Evolutionary conservation across 768 basidiomycete species (phyloP), one percentile per base, ranked within the genome.

Genomic region (Boletus sensibilis): DNA sequence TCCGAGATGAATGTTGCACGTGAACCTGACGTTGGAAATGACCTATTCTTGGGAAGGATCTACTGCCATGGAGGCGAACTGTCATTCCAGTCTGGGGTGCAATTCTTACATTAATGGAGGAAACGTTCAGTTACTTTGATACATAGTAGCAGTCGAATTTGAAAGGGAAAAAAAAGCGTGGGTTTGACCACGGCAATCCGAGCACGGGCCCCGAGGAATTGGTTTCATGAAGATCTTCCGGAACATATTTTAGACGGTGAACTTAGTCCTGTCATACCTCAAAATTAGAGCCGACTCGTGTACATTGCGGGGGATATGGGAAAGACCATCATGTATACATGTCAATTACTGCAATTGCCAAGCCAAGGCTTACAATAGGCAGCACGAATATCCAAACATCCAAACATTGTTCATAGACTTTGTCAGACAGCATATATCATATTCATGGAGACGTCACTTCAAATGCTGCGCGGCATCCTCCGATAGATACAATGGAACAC

Each of bases 11-110:
- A 52, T 10, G 31, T 49, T 25, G 39, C 62, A 62, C 57, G 52
- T 65, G 57, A 60, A 59, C 44, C 12, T 23, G 43, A 44, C 53
- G 49, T 63, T 60, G 64, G 56, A 58, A 63, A 60, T 68, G 27
- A 4, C 20, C 56, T 56, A 57, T 53, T 67, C 56, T 53, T 50
- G 55, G 61, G 45, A 39, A 23, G 40, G 52, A 63, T 64, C 62
- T 63, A 41, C 52, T 64, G 52, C 31, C 57, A 55, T 64, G 50
- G 47, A 43, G 4, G 39, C 52, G 35, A 42, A 18, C 34, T 64
- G 50, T 56, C 58, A 61, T 23, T 33, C 44, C 47, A 37, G 23
- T 52, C 34, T 34, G 46, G 46, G 38, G 35, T 33, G 2, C 2
- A 25, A 41, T 43, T 23, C 20, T 16, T 37, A 37, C 48, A 12